Evolutionary conservation across 2,329 filamentous ascomycete genomes (phyloP), one percentile per base, ranked within the genome.

Genomic region (Paecilomyces fulvus): DNA sequence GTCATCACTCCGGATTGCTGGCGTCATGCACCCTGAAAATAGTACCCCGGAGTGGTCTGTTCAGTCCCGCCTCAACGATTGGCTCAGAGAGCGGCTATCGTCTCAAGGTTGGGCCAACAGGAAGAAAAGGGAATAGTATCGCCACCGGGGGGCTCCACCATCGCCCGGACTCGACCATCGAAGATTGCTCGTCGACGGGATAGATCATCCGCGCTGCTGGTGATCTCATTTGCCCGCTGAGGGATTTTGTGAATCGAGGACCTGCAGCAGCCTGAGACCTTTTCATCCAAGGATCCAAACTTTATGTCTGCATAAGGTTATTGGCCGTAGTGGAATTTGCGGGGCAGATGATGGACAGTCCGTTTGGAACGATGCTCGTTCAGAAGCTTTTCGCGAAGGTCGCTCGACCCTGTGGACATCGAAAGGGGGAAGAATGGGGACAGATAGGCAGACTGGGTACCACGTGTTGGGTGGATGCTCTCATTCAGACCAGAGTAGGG

Each of bases 1-100:
- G 49, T 49, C 28, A 37, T 37, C 37, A 25, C 49, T 46, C 33
- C 33, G 51, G 14, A 33, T 52, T 49, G 59, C 61, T 70, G 63
- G 67, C 68, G 66, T 69, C 67, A 71, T 70, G 67, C 65, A 67
- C 46, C 52, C 59, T 65, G 63, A 56, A 61, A 65, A 65, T 68
- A 67, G 67, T 67, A 63, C 61, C 55, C 56, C 54, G n/a, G n/a
- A 54, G 37, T 8, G 9, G 31, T 14, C 8, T 50, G 43, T 23
- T 64, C 51, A 67, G 69, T 68, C 64, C 64, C 7, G 17, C n/a
- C 21, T 55, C 49, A 58, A 57, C 56, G 59, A 61, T 57, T 64
- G 61, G 66, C 60, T 56, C 7, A 11, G 33, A 20, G 8, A 8
- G 33, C 33, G 33, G 33, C 33, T 43, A 17, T 43, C 37, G 37